Percentiles rank a stretch among this genome's conserved stretches.
These are phyloP conservation scores for Colletotrichum tropicicola DNA, from an alignment of 2,329 filamentous ascomycete species.

Conservation along the genomic window DNA sequence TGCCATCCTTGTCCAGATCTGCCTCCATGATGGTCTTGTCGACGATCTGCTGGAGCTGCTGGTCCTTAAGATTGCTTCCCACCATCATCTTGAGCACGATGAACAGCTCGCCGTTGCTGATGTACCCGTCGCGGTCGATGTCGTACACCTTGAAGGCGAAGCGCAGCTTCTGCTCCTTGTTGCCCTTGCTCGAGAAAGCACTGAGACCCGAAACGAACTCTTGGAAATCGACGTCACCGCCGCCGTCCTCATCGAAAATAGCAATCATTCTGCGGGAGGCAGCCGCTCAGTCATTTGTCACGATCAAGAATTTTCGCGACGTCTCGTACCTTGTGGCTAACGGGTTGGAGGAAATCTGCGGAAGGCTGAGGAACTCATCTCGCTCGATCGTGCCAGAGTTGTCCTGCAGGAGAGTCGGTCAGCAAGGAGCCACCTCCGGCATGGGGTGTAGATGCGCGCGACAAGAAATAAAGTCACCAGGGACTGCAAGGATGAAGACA, in stretches of 20 bases:
- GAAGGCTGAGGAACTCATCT: constrained; percentile 96
- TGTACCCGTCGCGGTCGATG: constrained; percentile 97
- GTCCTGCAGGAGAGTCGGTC: constrained; percentile 66
- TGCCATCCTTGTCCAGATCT: constrained; percentile 93
- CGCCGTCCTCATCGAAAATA: constrained; percentile 98
- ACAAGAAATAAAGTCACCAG: neutral
- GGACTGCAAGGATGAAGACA: constrained; percentile 32
- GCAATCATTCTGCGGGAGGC: constrained; percentile 84
- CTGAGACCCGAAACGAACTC: constrained; percentile 96
- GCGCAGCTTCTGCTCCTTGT: constrained; percentile 97
- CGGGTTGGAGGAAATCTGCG: constrained; percentile 97
- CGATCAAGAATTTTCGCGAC: neutral
- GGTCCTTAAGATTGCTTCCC: constrained; percentile 97
- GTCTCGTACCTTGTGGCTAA: constrained; percentile 82
- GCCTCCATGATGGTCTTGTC: constrained; percentile 99
- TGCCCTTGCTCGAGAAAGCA: constrained; percentile 96
- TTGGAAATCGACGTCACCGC: constrained; percentile 97
- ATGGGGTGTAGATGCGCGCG: neutral
- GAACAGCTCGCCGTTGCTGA: constrained; percentile 98
- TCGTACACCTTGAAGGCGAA: constrained; percentile 99
- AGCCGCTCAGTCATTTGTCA: neutral
- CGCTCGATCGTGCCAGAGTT: constrained; percentile 98
- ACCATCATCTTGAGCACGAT: constrained; percentile 99
- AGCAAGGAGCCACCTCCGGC: constrained; percentile 1
- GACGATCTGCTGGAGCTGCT: constrained; percentile 98